phyloP scores from a whole-genome alignment of 2,329 filamentous ascomycete genomes.

The Monilinia laxa region DNA sequence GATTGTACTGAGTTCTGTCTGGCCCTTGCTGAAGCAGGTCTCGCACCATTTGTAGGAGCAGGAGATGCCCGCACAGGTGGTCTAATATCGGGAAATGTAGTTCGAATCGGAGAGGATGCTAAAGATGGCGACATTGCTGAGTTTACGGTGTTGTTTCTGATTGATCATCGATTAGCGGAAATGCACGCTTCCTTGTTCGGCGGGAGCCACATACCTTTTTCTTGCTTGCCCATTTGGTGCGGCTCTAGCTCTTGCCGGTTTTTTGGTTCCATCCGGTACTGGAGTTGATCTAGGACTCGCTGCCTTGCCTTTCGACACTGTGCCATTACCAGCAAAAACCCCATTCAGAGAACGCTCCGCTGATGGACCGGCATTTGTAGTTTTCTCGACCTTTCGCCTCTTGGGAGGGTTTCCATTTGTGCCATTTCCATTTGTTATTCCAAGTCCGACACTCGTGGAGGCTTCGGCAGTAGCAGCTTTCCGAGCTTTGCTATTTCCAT shows the following conservation, averaged over 20 bases:
- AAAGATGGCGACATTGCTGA: constrained; percentile 65
- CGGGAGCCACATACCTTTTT: constrained; percentile 63
- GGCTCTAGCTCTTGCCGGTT: constrained; percentile 68
- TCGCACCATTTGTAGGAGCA: constrained; percentile 54
- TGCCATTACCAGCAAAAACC: constrained; percentile 50
- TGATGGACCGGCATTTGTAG: constrained; percentile 48
- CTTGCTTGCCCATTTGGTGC: constrained; percentile 68
- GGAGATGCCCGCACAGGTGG: constrained; percentile 57
- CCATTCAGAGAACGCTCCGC: constrained; percentile 70
- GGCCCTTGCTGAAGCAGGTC: constrained; percentile 67
- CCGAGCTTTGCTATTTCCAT: constrained; percentile 59
- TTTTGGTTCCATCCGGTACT: constrained; percentile 62
- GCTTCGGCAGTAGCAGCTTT: constrained; percentile 60
- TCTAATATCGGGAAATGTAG: constrained; percentile 62
- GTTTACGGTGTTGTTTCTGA: constrained; percentile 49
- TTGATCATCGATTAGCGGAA: constrained; percentile 28
- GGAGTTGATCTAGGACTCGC: constrained; percentile 70
- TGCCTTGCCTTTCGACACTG: constrained; percentile 55
- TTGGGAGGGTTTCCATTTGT: constrained; percentile 60
- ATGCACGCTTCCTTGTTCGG: background rate
- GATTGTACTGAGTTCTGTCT: constrained; percentile 72
- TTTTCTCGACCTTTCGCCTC: constrained; percentile 78
- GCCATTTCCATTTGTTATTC: constrained; percentile 58
- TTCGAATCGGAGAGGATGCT: constrained; percentile 73
- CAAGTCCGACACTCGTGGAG: constrained; percentile 57